Evolutionary conservation across 768 basidiomycete species (phyloP).

Genomic region (Dioszegia aurantiaca): DNA sequence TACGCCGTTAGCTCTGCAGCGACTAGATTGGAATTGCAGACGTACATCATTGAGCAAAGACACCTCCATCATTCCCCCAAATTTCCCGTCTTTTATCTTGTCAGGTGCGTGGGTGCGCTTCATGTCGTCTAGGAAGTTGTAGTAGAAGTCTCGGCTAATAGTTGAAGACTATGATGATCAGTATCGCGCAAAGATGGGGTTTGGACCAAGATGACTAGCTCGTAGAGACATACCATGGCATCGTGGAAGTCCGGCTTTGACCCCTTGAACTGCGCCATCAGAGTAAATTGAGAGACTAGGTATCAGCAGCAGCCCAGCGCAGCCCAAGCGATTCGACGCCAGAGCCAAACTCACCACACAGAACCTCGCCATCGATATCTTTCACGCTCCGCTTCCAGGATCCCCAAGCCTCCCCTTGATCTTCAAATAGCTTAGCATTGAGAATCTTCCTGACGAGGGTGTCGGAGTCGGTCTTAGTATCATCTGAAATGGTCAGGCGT

Average conservation of each 20-base stretch:
- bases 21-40: slow-evolving; percentile 3
- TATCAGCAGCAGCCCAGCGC: background rate
- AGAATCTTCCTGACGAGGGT: slow-evolving; percentile 79
- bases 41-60: slow-evolving; percentile 78
- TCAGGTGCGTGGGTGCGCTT: slow-evolving; percentile 66
- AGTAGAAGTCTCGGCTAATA: slow-evolving; percentile 67
- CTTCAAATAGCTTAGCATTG: slow-evolving; percentile 67
- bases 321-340: background rate
- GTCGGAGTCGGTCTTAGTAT: slow-evolving; percentile 70
- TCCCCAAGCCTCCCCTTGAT: slow-evolving; percentile 15
- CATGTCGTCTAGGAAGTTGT: slow-evolving; percentile 68
- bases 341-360: slow-evolving; percentile 69
- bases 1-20: background rate
- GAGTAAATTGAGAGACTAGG: slow-evolving; percentile 79
- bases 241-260: slow-evolving; percentile 64
- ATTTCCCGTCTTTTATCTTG: slow-evolving; percentile 84
- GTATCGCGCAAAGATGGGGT: background rate
- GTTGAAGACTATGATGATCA: slow-evolving; percentile 61
- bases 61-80: slow-evolving; percentile 96
- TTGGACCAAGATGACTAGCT: slow-evolving; percentile 20
- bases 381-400: slow-evolving; percentile 82
- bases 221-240: slow-evolving; percentile 68
- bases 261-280: slow-evolving; percentile 86
- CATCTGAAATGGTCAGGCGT: slow-evolving; percentile 72
- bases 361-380: slow-evolving; percentile 82